Evolutionary conservation across 352 stramenopile species (phyloP), one percentile per base, ranked within the genome.

Genomic region (Phytophthora kernoviae): DNA sequence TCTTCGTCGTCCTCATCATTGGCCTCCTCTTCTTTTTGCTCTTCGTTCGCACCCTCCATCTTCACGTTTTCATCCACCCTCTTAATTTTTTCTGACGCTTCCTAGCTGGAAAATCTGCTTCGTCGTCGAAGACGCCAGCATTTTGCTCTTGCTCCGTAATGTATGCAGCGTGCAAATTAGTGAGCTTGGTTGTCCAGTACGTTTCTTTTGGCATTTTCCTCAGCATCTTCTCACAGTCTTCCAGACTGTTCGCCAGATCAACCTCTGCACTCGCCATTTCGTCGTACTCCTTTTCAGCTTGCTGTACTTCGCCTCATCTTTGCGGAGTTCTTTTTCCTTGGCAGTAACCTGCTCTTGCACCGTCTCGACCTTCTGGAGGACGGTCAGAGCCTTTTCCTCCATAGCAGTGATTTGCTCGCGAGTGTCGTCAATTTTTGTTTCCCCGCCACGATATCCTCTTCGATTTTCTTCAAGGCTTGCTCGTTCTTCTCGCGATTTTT

Each of bases 231-330:
- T 95, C 88, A 48, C 96, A 94, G 53, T 96, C 85, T 50, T 99
- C 95, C 34, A 98, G 68, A 58, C 97, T 91, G 26, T 94, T 96
- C 40, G 87, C 62, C 18, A 99, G 58, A 74, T 99, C 96, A 5
- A 98, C 91, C 70, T 98, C 96, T 9, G 81, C 78, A 51, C 81
- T 96, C 33, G 87, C 90, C 66, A 98, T 89, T 39, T 88, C 85
- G n/a, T 96, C 87, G 53, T 96, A 88, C 48, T 89, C 81, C 41
- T 94, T 88, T 97, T 97, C 5, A 96, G 75, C 49, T 96, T 94
- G 36, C 79, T 80, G 58, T 96, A 90, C 59, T 90, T 88, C 17
- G 77, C 68, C 47, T 92, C 69, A 26, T 95, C 77, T 36, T 90
- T 89, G 3, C 86, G 75, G 15, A 92, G 66, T 18, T 89, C 81